phyloP scores from a whole-genome alignment of 805 yeast genomes.

The Brettanomyces nanus region DNA sequence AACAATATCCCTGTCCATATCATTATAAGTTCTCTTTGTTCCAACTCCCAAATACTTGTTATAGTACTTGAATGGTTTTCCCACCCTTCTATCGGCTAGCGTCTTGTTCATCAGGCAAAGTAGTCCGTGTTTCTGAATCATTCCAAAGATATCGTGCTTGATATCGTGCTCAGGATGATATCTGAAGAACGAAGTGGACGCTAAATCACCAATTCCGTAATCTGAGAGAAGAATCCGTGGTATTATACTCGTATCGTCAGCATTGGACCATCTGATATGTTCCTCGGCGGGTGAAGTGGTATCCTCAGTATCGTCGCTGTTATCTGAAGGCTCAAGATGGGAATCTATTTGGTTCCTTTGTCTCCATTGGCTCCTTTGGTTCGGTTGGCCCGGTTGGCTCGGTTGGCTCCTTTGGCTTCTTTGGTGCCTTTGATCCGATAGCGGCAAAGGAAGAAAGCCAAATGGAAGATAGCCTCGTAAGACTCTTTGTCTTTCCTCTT shows the following conservation, averaged over 20 bases:
- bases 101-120: slow-evolving; percentile 20
- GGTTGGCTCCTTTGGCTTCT: too few species aligned
- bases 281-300: slow-evolving; percentile 8
- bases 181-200: slow-evolving; percentile 20
- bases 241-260: slow-evolving; percentile 16
- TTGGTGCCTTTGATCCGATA: too few species aligned
- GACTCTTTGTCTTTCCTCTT: too few species aligned
- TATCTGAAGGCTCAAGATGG: background rate
- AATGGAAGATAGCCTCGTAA: too few species aligned
- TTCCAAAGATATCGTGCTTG: slow-evolving; percentile 9
- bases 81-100: slow-evolving; percentile 13
- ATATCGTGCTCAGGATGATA: slow-evolving; percentile 20
- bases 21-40: too few species aligned
- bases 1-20: background rate
- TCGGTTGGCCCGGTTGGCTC: too few species aligned
- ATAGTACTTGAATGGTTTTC: background rate
- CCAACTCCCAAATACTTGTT: background rate
- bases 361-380: too few species aligned
- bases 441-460: too few species aligned
- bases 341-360: too few species aligned
- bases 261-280: slow-evolving; percentile 20
- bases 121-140: slow-evolving; percentile 19
- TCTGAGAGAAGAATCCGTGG: slow-evolving; percentile 17
- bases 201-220: slow-evolving; percentile 4
- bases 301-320: background rate